Percentiles rank a stretch among this genome's conserved stretches.
These are phyloP conservation scores for Caloboletus inedulis DNA, from an alignment of 1,284 basidiomycete genomes.

Conservation along the genomic window DNA sequence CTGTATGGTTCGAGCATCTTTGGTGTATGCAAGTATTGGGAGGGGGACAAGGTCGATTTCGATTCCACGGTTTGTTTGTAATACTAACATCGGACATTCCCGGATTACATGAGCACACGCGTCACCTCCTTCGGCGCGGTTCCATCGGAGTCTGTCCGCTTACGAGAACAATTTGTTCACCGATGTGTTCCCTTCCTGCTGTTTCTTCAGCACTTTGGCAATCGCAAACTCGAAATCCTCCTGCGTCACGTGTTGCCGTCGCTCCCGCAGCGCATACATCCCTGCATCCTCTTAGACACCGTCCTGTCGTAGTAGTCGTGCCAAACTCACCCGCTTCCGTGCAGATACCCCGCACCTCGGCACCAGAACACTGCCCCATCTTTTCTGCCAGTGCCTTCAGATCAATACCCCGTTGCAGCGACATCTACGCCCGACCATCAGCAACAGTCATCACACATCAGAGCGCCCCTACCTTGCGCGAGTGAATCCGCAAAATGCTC, in stretches of 20 bases:
- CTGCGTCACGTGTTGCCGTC: slow-evolving; percentile 95
- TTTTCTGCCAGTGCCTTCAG: slow-evolving; percentile 93
- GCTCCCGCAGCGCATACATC: slow-evolving; percentile 96
- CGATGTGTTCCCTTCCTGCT: slow-evolving; percentile 86
- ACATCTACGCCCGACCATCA: slow-evolving; percentile 67
- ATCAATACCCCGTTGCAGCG: slow-evolving; percentile 96
- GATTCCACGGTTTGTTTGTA: too few species aligned
- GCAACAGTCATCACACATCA: not conserved
- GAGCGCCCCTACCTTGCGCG: slow-evolving; percentile 69
- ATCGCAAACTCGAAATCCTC: slow-evolving; percentile 99
- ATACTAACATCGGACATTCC: slow-evolving; percentile 7
- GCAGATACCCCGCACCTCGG: slow-evolving; percentile 97
- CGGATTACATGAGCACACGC: slow-evolving; percentile 22
- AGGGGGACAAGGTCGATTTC: too few species aligned
- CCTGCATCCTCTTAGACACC: slow-evolving; percentile 41
- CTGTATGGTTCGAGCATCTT: slow-evolving; percentile 25
- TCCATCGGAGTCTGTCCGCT: not conserved
- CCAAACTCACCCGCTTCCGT: slow-evolving; percentile 83
- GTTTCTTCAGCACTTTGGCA: slow-evolving; percentile 92
- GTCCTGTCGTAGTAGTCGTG: too few species aligned
- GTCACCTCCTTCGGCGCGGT: slow-evolving; percentile 5
- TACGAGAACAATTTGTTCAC: slow-evolving; percentile 88
- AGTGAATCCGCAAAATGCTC: slow-evolving; percentile 95
- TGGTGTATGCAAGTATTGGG: too few species aligned
- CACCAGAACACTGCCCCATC: slow-evolving; percentile 98